Evolutionary conservation across 2,329 filamentous ascomycete species (phyloP), one percentile per base, ranked within the genome.

Genomic region (Aspergillus clavatus): DNA sequence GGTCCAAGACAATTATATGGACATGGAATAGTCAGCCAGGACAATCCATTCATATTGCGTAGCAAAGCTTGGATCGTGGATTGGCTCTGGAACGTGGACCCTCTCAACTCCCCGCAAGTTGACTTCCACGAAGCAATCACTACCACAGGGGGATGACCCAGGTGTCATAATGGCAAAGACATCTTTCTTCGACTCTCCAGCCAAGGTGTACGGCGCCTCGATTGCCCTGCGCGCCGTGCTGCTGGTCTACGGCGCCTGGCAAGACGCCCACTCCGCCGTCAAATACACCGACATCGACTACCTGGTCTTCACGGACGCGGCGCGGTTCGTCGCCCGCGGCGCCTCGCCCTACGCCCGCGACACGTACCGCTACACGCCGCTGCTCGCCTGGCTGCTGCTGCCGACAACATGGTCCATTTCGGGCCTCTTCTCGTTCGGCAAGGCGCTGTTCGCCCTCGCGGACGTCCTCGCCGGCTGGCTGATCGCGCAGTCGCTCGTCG

Each of bases 241-340:
- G 52, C 79, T 97, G 40, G 65, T 94, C 59, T 97, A 97, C 67
- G 91, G 93, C 47, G 80, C 89, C 49, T 90, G 87, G 76, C 93
- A 98, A 72, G 93, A 98, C 70, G 84, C 88, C 48, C 78, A 90
- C 70, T 94, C 89, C 6, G 84, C 91, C 11, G 73, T 98, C 62
- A 97, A 97, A 72, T 98, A 97, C 74, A 98, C 93, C 41, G 93
- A 98, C 70, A 96, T 98, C 59, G 93, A 98, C 76, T 98, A 98
- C 71, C 83, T 89, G 54, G 93, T 98, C 66, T 98, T 98, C 75
- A 97, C 93, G 39, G 91, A 97, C 67, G 93, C 93, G 21, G 82
- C 93, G 2, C 86, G 87, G 53, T 91, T 86, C 68, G 72, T 88
- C 35, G 72, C 83, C 3, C 73, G 69, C n/a, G 80, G 80, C 3